A percentile compares a stretch with the other conserved stretches of the same genome.
These are phyloP conservation scores for Coemansia sp. DNA, from an alignment of 192 early-diverging fungal genomes.

Conservation along the genomic window DNA sequence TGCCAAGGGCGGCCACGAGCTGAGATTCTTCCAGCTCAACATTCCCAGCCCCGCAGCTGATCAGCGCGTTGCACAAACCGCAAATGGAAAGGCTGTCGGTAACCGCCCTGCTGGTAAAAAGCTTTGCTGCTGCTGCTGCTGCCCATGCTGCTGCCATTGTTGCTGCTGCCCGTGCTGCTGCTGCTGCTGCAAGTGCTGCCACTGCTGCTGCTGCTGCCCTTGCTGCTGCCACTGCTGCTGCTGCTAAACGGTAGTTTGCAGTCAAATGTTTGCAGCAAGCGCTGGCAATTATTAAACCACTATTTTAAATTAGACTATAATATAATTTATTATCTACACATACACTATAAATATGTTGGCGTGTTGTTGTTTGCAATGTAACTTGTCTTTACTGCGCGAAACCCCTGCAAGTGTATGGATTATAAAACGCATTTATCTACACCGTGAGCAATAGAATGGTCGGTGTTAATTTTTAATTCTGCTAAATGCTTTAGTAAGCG, in stretches of 20 bases:
- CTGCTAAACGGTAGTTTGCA: conserved; percentile 10
- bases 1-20: conserved; percentile 14
- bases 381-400: too few relatives aligned
- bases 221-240: conserved; percentile 37
- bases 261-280: not conserved
- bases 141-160: conserved; percentile 39
- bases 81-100: conserved; percentile 20
- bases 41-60: conserved; percentile 17
- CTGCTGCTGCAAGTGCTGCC: conserved; percentile 15
- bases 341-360: not conserved
- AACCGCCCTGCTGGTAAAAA: conserved; percentile 39
- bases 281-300: not conserved
- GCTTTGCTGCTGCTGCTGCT: conserved; percentile 33
- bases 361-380: too few relatives aligned
- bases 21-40: conserved; percentile 40
- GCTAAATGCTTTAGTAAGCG: too few relatives aligned
- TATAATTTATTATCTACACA: not conserved
- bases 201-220: conserved; percentile 24
- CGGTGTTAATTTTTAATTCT: too few relatives aligned
- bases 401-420: too few relatives aligned
- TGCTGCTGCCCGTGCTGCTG: conserved; percentile 26
- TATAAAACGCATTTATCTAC: too few relatives aligned
- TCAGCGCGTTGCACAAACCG: conserved; percentile 12
- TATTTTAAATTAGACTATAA: not conserved
- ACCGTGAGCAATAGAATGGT: too few relatives aligned